Evolutionary conservation across 75 land plant genomes (phyloP).

Genomic region (Gnetum montanum): DNA sequence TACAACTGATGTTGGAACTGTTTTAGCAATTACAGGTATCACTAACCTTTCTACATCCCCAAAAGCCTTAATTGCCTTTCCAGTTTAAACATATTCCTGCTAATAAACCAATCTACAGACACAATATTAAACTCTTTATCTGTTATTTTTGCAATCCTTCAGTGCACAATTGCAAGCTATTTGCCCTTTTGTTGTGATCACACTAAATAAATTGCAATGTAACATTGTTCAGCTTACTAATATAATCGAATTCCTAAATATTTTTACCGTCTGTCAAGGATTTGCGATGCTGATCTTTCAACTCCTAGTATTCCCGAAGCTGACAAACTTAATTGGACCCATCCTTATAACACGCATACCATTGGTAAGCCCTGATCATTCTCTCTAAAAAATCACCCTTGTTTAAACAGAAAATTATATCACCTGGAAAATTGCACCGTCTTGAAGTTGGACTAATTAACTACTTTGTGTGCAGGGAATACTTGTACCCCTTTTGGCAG

Average conservation of each 20-base stretch:
- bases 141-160: too few relatives aligned
- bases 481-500: constrained; percentile 11
- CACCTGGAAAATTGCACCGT: neutral
- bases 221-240: too few relatives aligned
- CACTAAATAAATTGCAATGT: too few relatives aligned
- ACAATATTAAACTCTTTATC: too few relatives aligned
- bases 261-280: too few relatives aligned
- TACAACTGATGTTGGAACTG: constrained; percentile 35
- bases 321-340: constrained; percentile 24
- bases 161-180: too few relatives aligned
- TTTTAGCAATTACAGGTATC: constrained; percentile 39
- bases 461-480: constrained; percentile 24
- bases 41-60: too few relatives aligned
- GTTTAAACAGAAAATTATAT: neutral
- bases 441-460: neutral
- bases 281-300: constrained; percentile 25
- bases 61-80: too few relatives aligned
- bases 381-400: neutral
- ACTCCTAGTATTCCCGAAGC: constrained; percentile 17
- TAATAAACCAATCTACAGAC: too few relatives aligned
- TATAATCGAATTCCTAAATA: too few relatives aligned
- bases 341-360: constrained; percentile 16
- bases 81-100: too few relatives aligned
- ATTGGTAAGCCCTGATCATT: constrained; percentile 12
- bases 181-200: too few relatives aligned